These are phyloP conservation scores for Schizonepeta tenuifolia DNA, from an alignment of 257 asterid species.

Conservation along the genomic window DNA sequence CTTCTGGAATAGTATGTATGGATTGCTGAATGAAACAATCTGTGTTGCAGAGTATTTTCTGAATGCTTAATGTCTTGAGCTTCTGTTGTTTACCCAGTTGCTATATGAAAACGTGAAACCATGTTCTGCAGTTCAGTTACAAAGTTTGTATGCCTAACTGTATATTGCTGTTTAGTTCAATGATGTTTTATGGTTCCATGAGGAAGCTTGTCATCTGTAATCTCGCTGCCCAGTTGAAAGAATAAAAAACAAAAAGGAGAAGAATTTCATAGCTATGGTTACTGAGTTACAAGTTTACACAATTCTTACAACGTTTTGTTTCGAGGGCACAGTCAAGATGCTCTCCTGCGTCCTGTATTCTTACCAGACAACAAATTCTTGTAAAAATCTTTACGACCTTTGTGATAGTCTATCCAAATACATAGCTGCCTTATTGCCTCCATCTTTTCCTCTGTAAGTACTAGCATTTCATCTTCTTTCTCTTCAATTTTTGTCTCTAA, in stretches of 20 bases:
- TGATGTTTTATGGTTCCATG: not conserved
- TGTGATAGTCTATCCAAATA: slow-evolving; percentile 87
- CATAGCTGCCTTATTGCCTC: slow-evolving; percentile 95
- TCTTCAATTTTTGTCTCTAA: slow-evolving; percentile 62
- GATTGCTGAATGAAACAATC: slow-evolving; percentile 8
- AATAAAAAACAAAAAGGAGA: not conserved
- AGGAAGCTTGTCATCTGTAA: not conserved
- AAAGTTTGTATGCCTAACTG: slow-evolving; percentile 20
- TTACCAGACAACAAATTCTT: slow-evolving; percentile 61
- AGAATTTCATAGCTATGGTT: not conserved
- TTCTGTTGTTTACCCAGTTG: not conserved
- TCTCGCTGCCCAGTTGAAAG: slow-evolving; percentile 16
- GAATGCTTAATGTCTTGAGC: not conserved
- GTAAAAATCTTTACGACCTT: slow-evolving; percentile 69
- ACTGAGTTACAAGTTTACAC: not conserved
- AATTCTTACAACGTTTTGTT: not conserved
- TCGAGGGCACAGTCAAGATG: slow-evolving; percentile 29
- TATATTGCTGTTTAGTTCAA: slow-evolving; percentile 1
- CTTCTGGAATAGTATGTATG: slow-evolving; percentile 17
- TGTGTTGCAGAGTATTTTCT: not conserved
- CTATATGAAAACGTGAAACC: not conserved
- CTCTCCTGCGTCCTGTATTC: slow-evolving; percentile 34
- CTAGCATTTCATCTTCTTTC: slow-evolving; percentile 65
- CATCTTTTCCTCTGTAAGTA: slow-evolving; percentile 70
- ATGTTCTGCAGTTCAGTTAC: slow-evolving; percentile 12